Percentiles rank a stretch among this genome's conserved stretches.
Conservation (phyloP, 176 grass and related monocot genomes). For the Paspalum notatum region DNA sequence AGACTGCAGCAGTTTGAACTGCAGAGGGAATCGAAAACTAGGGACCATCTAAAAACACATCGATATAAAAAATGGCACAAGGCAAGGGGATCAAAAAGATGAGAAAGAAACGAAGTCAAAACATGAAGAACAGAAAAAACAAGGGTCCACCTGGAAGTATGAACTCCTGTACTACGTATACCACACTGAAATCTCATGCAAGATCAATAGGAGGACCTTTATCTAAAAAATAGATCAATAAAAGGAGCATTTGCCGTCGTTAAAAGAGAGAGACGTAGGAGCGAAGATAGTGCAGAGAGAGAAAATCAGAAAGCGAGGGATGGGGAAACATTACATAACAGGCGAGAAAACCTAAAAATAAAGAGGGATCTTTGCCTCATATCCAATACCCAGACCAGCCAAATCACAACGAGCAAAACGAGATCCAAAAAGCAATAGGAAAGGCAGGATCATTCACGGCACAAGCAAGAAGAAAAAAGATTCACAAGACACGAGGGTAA, state of each 20-base stretch:
- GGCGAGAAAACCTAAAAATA: background rate
- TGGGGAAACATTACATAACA: background rate
- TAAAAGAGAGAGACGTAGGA: background rate
- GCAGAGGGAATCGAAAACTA: conserved; percentile 45
- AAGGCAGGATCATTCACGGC: conserved; percentile 1
- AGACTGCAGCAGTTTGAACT: conserved; percentile 55
- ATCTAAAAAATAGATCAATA: background rate
- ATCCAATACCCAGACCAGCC: background rate
- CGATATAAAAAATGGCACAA: background rate
- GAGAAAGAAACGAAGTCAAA: background rate
- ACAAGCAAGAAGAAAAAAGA: background rate
- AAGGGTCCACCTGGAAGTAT: background rate
- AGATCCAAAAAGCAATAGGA: background rate
- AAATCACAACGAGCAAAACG: background rate
- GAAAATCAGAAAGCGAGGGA: background rate
- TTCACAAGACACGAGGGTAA: background rate
- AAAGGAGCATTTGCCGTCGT: background rate
- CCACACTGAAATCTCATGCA: background rate
- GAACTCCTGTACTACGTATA: background rate
- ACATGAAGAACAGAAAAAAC: background rate
- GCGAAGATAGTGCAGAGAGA: conserved; percentile 3
- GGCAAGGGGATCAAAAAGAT: background rate
- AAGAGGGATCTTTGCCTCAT: background rate
- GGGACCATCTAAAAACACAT: conserved; percentile 36
- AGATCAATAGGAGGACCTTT: background rate